Percentiles rank a stretch among this genome's conserved stretches.
phyloP scores from a whole-genome alignment of 768 basidiomycete species.

The Amanita subjunquillea region DNA sequence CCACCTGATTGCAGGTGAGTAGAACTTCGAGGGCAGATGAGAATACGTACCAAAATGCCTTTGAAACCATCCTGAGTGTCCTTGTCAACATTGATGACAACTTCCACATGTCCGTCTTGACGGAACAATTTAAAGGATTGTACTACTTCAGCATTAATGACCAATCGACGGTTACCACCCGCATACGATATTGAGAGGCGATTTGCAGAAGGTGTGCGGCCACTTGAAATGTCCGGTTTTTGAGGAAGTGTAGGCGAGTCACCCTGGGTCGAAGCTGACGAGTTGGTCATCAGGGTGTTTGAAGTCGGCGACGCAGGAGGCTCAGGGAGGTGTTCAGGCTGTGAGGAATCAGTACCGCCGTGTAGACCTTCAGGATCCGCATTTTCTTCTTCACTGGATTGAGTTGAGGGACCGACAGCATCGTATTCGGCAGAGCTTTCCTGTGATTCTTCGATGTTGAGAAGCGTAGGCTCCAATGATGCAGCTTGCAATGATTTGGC shows the following conservation, averaged over 20 bases:
- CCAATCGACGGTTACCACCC: conserved; percentile 74
- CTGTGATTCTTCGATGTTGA: conserved; percentile 25
- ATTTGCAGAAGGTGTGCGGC: conserved; percentile 60
- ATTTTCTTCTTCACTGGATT: conserved; percentile 10
- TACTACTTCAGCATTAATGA: conserved; percentile 84
- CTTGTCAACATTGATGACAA: conserved; percentile 49
- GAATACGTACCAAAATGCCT: conserved; percentile 64
- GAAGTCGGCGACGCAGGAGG: conserved; percentile 49
- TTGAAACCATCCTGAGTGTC: conserved; percentile 48
- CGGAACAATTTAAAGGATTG: conserved; percentile 74
- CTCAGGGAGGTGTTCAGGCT: conserved; percentile 43
- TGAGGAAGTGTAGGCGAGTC: conserved; percentile 28
- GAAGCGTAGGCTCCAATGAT: conserved; percentile 43
- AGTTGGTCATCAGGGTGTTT: conserved; percentile 32
- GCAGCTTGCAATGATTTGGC: conserved; percentile 30
- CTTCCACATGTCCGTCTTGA: conserved; percentile 78
- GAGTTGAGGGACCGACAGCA: conserved; percentile 1
- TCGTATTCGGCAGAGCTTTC: conserved; percentile 7
- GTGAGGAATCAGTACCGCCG: conserved; percentile 10
- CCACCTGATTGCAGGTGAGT: conserved; percentile 38
- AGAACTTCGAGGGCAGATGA: conserved; percentile 3
- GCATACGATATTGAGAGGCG: conserved; percentile 95
- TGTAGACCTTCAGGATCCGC: conserved; percentile 7
- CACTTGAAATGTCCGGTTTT: conserved; percentile 27
- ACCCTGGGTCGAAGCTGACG: conserved; percentile 35